phyloP scores from a whole-genome alignment of 1,284 basidiomycete species.

The Chiua sp. region DNA sequence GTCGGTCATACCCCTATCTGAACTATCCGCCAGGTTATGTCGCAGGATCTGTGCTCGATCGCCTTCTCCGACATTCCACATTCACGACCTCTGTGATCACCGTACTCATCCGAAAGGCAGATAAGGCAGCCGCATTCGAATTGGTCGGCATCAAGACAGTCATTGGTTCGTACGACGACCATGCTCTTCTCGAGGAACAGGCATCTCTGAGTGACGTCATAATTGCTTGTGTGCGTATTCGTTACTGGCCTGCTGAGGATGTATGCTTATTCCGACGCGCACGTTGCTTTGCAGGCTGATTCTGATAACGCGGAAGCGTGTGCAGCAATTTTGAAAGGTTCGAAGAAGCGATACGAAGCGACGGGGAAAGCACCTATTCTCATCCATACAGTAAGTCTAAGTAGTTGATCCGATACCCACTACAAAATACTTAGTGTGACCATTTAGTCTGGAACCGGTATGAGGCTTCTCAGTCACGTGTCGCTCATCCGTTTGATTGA shows the following conservation, averaged over 20 bases:
- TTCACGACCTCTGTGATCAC: constrained; percentile 41
- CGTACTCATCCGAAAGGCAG: constrained; percentile 42
- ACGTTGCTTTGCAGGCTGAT: constrained; percentile 41
- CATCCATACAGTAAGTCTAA: constrained; percentile 63
- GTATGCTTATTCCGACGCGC: background rate
- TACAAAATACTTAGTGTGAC: background rate
- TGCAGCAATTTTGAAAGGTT: constrained; percentile 50
- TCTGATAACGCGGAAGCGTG: constrained; percentile 46
- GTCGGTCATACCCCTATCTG: background rate
- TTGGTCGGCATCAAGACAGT: constrained; percentile 31
- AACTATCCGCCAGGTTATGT: constrained; percentile 47
- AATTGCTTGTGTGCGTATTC: constrained; percentile 36
- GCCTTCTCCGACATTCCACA: constrained; percentile 42
- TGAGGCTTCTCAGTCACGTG: background rate
- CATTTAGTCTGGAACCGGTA: constrained; percentile 30
- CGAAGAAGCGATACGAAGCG: constrained; percentile 45
- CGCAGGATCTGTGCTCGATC: constrained; percentile 47
- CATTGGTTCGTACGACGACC: constrained; percentile 31
- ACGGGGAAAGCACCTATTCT: constrained; percentile 47
- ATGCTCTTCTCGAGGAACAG: constrained; percentile 28
- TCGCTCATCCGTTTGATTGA: background rate
- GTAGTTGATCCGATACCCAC: background rate
- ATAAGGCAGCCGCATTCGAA: constrained; percentile 38
- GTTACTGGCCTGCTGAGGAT: no score
- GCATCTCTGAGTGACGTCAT: constrained; percentile 40